phyloP scores from a whole-genome alignment of 2,329 filamentous ascomycete species.

The Ceratocystis eucalypticola region DNA sequence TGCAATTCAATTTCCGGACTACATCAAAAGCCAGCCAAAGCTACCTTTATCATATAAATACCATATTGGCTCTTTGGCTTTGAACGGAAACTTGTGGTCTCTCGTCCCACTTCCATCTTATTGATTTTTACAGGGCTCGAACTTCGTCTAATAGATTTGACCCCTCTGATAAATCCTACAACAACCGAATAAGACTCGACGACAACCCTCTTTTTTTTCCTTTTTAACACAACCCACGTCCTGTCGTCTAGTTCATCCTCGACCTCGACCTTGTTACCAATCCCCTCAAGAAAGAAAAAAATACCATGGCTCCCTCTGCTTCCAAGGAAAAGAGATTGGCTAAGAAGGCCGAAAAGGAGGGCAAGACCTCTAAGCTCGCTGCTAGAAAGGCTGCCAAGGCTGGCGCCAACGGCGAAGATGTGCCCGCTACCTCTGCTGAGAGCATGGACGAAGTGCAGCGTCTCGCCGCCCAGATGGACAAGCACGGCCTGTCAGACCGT shows the following conservation, averaged over 20 bases:
- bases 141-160: conserved; percentile 15
- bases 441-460: conserved; percentile 75
- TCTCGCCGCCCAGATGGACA: conserved; percentile 84
- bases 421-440: conserved; percentile 54
- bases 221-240: conserved; percentile 17
- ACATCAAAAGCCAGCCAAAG: not conserved
- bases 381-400: conserved; percentile 56
- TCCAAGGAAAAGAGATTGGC: conserved; percentile 61
- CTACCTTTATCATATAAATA: not conserved
- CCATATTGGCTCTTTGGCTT: not conserved
- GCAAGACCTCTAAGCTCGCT: conserved; percentile 57
- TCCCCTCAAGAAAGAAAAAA: conserved; percentile 24
- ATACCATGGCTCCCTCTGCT: conserved; percentile 45
- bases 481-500: conserved; percentile 89
- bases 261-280: conserved; percentile 19
- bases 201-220: conserved; percentile 16
- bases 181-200: conserved; percentile 9
- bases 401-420: conserved; percentile 54
- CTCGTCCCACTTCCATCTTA: conserved; percentile 11
- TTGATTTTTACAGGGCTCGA: conserved; percentile 13
- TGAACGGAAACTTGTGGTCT: conserved; percentile 8
- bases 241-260: conserved; percentile 11
- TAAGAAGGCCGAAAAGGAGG: conserved; percentile 58
- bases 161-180: conserved; percentile 13
- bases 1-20: conserved; percentile 4